Evolutionary conservation across 208 protist species (phyloP), one percentile per base, ranked within the genome.

Genomic region (Jaenimonas drosophilae): DNA sequence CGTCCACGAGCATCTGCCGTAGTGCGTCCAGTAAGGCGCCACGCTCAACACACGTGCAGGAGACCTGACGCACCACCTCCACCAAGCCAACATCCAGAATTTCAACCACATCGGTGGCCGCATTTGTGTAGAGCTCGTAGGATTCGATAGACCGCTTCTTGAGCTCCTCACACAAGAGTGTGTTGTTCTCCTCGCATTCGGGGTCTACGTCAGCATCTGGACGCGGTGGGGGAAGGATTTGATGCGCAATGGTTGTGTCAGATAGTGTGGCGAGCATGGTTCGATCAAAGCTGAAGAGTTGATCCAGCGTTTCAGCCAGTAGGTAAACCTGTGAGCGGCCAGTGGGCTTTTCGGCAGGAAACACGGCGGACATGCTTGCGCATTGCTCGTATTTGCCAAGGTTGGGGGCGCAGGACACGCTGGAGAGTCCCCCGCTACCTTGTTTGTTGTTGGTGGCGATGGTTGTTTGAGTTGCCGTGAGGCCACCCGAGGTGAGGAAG

Each of bases 281-380:
- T 17, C 66, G 68, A 33, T 74, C 64, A 20, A 69, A 42, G 0
- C 58, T 39, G 53, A 91, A 55, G 81, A 94, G 90, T 46, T 70
- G 59, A 59, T 94, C 86, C 4, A 94, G 43, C 14, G 70, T 70
- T 37, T 87, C 76, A 0, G 76, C 78, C 12, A 94, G 66, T 16
- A 94, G 55, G 50, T 91, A 94, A 37, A 91, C 81, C 63, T 94
- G 78, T 0, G 81, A 67, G 7, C 86, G 70, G 7, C 76, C 77
- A n/a, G 54, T 57, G 5, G 81, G 73, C 20, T 69, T 62, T 4
- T 33, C 40, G 4, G 76, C 73, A 16, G 86, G 86, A 63, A 91
- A 91, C 45, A 76, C 27, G 49, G 50, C 32, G 11, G 42, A 40
- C 0, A 42, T 17, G 23, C 23, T 20, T 17, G 37, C 37, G n/a